Evolutionary conservation across 2,329 filamentous ascomycete species (phyloP).

Genomic region (Penicillium verrucosum): DNA sequence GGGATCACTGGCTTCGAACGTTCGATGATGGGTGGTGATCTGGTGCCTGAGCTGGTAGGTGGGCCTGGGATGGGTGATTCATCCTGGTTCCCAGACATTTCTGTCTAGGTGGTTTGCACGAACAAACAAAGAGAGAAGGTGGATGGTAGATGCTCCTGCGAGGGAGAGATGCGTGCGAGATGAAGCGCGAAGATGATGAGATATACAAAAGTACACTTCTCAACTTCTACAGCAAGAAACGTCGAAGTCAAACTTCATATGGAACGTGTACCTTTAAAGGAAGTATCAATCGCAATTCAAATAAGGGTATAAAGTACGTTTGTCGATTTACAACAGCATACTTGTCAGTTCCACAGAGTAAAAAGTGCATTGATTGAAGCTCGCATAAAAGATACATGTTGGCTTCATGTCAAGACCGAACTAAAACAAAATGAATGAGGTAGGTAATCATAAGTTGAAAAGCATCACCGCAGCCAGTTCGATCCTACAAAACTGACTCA

Average conservation of each 20-base stretch:
- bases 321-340: neutral
- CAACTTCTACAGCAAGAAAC: neutral
- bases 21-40: neutral
- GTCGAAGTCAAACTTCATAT: neutral
- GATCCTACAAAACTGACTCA: neutral
- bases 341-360: neutral
- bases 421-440: neutral
- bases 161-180: neutral
- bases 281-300: neutral
- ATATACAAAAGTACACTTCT: neutral
- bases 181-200: neutral
- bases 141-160: neutral
- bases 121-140: neutral
- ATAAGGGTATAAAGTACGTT: neutral
- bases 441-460: neutral
- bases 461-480: neutral
- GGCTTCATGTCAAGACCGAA: neutral
- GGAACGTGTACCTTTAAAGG: neutral
- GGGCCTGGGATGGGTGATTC: neutral
- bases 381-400: neutral
- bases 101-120: neutral
- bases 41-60: neutral
- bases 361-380: neutral
- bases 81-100: neutral
- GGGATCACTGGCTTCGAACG: neutral